Evolutionary conservation across 2,329 filamentous ascomycete species (phyloP), one percentile per base, ranked within the genome.

Genomic region (Colletotrichum cordylinicola): DNA sequence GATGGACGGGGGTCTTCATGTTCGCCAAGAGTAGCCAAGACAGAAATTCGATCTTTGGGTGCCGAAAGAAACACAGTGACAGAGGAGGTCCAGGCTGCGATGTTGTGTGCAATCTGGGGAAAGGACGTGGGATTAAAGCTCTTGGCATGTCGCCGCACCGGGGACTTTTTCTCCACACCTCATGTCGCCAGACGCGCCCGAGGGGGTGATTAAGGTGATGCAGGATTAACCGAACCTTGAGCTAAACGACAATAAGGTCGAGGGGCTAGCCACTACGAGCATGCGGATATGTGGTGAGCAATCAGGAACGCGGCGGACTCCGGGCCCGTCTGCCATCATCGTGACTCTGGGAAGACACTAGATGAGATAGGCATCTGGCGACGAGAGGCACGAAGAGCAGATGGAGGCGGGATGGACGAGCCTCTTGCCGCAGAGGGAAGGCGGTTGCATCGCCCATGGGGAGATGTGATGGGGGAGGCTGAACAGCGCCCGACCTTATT

Each of bases 121-220:
- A 52, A 72, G 69, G 55, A 72, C 73, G 69, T 72, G 67, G 62
- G 37, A 33, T 62, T 75, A 60, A 58, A 68, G 73, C 69, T 72
- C 69, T 64, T 72, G 73, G 62, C 69, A 64, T 10, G n/a, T 43
- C 55, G 68, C 55, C 62, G 61, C 68, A 72, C 37, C 43, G 43
- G 31, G 24, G 35, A 8, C 24, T 8, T 24, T 27, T 27, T 39
- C 39, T 29, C 62, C 62, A 72, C 55, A 33, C 33, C 27, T 52
- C 39, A 37, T 58, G 52, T 56, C 52, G 13, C 13, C 43, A 52
- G 43, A 21, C 43, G 43, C 43, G 43, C n/a, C 43, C 43, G n/a
- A 52, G n/a, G 16, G 29, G 13, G 24, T 18, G 37, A 66, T 31
- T n/a, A 62, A 16, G 31, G 12, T 27, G 29, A 9, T 52, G 35